These are phyloP conservation scores for Kickxella alabastrina DNA, from an alignment of 192 early-diverging fungal genomes.

Conservation along the genomic window DNA sequence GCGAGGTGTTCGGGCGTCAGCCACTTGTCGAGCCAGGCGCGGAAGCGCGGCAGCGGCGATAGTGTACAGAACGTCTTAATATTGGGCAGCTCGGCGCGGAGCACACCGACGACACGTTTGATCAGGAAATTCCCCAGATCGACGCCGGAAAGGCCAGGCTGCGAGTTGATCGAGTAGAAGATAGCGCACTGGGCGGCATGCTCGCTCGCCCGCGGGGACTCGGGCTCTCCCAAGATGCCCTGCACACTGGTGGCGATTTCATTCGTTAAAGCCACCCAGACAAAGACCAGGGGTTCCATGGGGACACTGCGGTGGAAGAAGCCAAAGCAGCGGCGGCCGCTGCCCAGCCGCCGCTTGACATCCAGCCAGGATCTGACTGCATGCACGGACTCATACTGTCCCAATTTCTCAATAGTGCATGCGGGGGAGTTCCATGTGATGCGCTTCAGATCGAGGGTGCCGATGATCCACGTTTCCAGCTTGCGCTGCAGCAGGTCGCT, in stretches of 20 bases:
- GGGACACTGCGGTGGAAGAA: constrained; percentile 78
- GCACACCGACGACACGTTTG: constrained; percentile 80
- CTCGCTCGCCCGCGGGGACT: constrained; percentile 35
- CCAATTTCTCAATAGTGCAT: constrained; percentile 75
- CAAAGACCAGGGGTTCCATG: constrained; percentile 83
- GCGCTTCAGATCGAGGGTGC: constrained; percentile 71
- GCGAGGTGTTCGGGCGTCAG: constrained; percentile 28
- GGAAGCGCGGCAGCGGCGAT: constrained; percentile 87
- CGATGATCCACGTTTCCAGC: constrained; percentile 74
- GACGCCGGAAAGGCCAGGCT: constrained; percentile 81
- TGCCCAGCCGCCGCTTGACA: constrained; percentile 72
- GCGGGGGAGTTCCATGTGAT: constrained; percentile 83
- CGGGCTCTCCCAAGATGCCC: constrained; percentile 57
- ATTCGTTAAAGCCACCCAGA: constrained; percentile 76
- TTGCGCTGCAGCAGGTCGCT: constrained; percentile 63
- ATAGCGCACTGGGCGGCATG: constrained; percentile 64
- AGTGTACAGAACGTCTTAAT: constrained; percentile 81
- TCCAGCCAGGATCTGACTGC: constrained; percentile 75
- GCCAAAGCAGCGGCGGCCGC: constrained; percentile 75
- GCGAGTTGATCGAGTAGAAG: constrained; percentile 93
- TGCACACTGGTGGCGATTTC: constrained; percentile 66
- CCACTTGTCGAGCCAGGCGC: constrained; percentile 66
- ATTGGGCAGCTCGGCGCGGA: constrained; percentile 65
- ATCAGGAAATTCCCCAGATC: constrained; percentile 89
- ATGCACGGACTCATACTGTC: constrained; percentile 87